Percentiles rank a stretch among this genome's conserved stretches.
phyloP scores from a whole-genome alignment of 2,329 filamentous ascomycete genomes.

The Calonectria hongkongensis region DNA sequence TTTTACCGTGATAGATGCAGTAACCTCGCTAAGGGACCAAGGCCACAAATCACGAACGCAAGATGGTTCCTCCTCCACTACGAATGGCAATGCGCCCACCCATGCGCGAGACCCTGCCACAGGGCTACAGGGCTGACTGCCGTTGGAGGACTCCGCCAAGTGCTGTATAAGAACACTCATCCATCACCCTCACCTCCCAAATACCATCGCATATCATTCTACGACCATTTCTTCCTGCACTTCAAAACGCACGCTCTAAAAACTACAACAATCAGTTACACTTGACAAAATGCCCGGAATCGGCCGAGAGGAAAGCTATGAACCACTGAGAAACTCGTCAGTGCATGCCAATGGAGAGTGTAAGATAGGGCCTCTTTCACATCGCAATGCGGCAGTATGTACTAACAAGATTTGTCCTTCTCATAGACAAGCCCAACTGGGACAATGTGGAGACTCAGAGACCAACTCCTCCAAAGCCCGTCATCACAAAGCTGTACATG shows the following conservation, averaged over 20 bases:
- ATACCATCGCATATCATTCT: neutral
- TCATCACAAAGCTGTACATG: neutral
- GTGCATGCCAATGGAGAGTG: neutral
- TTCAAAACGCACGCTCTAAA: neutral
- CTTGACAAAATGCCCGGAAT: neutral
- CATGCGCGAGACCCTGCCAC: neutral
- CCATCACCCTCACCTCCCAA: neutral
- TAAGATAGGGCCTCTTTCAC: neutral
- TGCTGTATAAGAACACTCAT: neutral
- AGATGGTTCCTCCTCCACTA: neutral
- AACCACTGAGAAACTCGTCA: neutral
- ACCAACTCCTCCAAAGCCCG: neutral
- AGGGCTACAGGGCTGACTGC: neutral
- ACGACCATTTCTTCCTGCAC: neutral
- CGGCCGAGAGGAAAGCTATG: slow-evolving; percentile 3
- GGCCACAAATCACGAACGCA: neutral
- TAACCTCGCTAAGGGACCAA: neutral
- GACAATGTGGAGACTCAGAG: neutral
- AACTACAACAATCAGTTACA: neutral
- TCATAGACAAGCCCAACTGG: neutral
- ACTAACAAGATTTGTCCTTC: neutral
- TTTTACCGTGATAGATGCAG: too few species aligned
- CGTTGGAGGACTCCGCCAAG: neutral
- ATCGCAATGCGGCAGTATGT: neutral
- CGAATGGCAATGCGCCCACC: neutral